These are phyloP conservation scores for Microdochium trichocladiopsis DNA, from an alignment of 2,329 filamentous ascomycete species.

Conservation along the genomic window DNA sequence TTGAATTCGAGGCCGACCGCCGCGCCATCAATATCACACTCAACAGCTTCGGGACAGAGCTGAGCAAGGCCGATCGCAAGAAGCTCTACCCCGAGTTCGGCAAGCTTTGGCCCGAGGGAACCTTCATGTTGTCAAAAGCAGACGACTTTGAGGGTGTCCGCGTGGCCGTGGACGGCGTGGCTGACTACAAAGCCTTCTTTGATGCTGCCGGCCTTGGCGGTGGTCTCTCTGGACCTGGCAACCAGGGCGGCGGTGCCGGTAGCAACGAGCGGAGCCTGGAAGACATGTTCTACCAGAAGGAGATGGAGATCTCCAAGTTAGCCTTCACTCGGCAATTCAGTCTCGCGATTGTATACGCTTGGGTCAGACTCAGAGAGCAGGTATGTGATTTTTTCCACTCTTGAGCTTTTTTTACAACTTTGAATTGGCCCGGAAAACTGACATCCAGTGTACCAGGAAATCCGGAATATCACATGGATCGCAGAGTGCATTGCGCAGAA, in stretches of 20 bases:
- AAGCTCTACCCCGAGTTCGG: constrained; percentile 95
- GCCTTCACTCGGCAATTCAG: constrained; percentile 97
- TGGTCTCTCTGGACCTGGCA: constrained; percentile 65
- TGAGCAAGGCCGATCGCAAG: constrained; percentile 87
- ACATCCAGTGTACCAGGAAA: constrained; percentile 59
- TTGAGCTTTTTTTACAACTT: too few species aligned
- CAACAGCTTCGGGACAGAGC: constrained; percentile 96
- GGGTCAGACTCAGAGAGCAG: constrained; percentile 97
- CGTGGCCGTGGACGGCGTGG: constrained; percentile 85
- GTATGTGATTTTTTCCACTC: constrained; percentile 41
- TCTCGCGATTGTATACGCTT: constrained; percentile 89
- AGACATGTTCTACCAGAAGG: constrained; percentile 98
- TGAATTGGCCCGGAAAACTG: too few species aligned
- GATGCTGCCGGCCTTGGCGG: constrained; percentile 79
- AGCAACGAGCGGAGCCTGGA: constrained; percentile 85
- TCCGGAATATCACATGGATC: constrained; percentile 99
- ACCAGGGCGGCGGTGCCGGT: constrained; percentile 75
- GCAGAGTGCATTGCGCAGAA: constrained; percentile 99
- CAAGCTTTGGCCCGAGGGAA: constrained; percentile 87
- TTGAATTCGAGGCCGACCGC: constrained; percentile 95
- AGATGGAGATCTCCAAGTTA: constrained; percentile 96
- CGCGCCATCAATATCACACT: constrained; percentile 98
- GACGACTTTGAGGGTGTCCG: constrained; percentile 93
- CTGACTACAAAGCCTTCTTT: constrained; percentile 94
- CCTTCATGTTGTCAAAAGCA: constrained; percentile 86